These are phyloP conservation scores for Viola odorata DNA, from an alignment of 345 rosid species.

Conservation along the genomic window DNA sequence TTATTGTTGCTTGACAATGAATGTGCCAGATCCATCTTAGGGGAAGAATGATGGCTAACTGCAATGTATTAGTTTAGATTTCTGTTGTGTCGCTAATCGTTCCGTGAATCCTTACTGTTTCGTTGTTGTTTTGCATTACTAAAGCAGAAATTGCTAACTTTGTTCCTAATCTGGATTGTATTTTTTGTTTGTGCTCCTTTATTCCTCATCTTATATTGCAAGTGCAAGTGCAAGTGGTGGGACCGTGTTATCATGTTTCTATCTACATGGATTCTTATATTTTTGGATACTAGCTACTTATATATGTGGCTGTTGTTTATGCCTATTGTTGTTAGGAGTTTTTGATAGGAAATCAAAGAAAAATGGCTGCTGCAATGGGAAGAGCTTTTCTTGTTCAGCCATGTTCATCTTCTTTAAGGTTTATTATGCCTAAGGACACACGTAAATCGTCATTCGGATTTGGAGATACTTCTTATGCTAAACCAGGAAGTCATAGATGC, in stretches of 20 bases:
- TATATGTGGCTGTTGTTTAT: constrained; percentile 16
- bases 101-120: not conserved
- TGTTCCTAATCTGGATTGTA: not conserved
- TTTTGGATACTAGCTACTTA: constrained; percentile 8
- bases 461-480: constrained; percentile 14
- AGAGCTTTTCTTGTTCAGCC: constrained; percentile 36
- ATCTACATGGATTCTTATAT: not conserved
- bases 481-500: constrained; percentile 4
- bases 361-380: constrained; percentile 36
- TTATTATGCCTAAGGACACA: not conserved
- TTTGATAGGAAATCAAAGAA: not conserved
- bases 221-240: constrained; percentile 12
- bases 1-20: not conserved
- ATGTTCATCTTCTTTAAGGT: constrained; percentile 18
- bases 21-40: constrained; percentile 1
- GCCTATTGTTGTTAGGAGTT: not conserved
- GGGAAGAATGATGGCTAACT: constrained; percentile 10
- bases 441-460: constrained; percentile 12
- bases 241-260: constrained; percentile 16
- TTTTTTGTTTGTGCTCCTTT: not conserved
- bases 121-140: constrained; percentile 3
- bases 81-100: not conserved
- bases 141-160: not conserved
- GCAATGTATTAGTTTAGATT: constrained; percentile 8
- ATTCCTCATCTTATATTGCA: too few relatives aligned